Base-by-base conservation (phyloP, 257 asterid genomes). In the Gardenia jasminoides region DNA sequence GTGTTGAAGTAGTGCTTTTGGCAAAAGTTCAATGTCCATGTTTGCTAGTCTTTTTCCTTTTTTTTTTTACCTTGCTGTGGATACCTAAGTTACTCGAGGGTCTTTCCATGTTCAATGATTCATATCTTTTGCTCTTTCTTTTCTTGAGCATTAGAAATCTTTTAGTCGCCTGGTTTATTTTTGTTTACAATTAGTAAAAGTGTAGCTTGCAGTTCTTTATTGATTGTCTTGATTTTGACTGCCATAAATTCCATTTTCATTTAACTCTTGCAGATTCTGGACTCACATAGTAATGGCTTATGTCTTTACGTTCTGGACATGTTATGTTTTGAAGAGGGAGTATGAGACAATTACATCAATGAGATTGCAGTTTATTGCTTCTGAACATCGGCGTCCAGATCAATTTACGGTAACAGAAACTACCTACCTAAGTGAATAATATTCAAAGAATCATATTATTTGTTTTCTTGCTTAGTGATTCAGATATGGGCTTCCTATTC, bases 321-420 rank as follows among this genome's bases (percentile, higher is more conserved):
- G 95, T 84, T 93, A 88, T 86, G 83, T 86, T 64, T 84, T 94
- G 85, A 56, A 74, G 83, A 93, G 89, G 89, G 99, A 93, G 90
- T 94, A 94, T 69, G 95, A 73, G 82, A 83, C 65, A 22, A 70
- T 94, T 84, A 91, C 98, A 62, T 47, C 87, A 79, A 88, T 94
- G 99, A 97, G 99, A 83, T 80, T 94, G 81, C 93, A 94, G 82
- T 94, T 93, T 87, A 91, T 94, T 82, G 95, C 97, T 78, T 88
- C 99, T 48, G 94, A 88, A 80, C 90, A 79, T 78, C 98, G 99
- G 8, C 97, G 98, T 61, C 97, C 99, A 65, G 98, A 93, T 84
- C 99, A 94, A 72, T 94, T 87, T 83, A 93, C 95, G 44, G 99
- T 94, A 83, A 86, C 87, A 83, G 39, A 70, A 69, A 36, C 67